phyloP scores from a whole-genome alignment of 2,329 filamentous ascomycete genomes.

The Exophiala sp. region DNA sequence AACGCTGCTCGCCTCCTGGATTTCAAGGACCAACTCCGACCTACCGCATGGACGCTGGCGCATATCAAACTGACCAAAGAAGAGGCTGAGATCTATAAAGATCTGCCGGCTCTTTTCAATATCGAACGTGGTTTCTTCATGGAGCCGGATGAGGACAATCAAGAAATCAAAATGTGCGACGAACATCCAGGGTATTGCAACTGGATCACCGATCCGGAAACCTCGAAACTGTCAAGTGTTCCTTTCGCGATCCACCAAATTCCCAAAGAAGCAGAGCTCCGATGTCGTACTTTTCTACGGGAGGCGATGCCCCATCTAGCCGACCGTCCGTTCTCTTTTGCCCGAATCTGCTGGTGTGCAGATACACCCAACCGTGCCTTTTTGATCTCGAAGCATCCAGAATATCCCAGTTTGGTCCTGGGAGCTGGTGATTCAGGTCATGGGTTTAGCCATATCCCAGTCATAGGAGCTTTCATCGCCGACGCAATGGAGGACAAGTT shows the following conservation, averaged over 20 bases:
- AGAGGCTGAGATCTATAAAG: conserved; percentile 40
- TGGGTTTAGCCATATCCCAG: conserved; percentile 50
- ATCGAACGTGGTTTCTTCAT: conserved; percentile 48
- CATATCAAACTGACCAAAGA: conserved; percentile 41
- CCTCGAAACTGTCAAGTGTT: conserved; percentile 33
- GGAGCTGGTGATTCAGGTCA: conserved; percentile 50
- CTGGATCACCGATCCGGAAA: conserved; percentile 32
- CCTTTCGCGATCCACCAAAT: conserved; percentile 42
- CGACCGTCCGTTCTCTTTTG: conserved; percentile 45
- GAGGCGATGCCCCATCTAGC: conserved; percentile 52
- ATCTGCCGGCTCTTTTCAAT: conserved; percentile 43
- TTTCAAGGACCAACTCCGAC: conserved; percentile 42
- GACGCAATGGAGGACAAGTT: conserved; percentile 45
- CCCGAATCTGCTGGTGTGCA: conserved; percentile 53
- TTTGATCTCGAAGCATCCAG: conserved; percentile 48
- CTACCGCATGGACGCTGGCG: conserved; percentile 45
- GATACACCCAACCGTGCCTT: conserved; percentile 52
- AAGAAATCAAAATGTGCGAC: conserved; percentile 41
- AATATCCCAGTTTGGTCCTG: conserved; percentile 40
- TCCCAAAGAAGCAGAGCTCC: conserved; percentile 44
- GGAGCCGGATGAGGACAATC: conserved; percentile 40
- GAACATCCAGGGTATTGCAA: conserved; percentile 55
- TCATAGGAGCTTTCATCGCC: conserved; percentile 46
- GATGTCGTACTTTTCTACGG: conserved; percentile 45
- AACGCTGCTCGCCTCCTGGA: conserved; percentile 39